Evolutionary conservation across 2,329 filamentous ascomycete species (phyloP).

Genomic region (Fusarium longipes): DNA sequence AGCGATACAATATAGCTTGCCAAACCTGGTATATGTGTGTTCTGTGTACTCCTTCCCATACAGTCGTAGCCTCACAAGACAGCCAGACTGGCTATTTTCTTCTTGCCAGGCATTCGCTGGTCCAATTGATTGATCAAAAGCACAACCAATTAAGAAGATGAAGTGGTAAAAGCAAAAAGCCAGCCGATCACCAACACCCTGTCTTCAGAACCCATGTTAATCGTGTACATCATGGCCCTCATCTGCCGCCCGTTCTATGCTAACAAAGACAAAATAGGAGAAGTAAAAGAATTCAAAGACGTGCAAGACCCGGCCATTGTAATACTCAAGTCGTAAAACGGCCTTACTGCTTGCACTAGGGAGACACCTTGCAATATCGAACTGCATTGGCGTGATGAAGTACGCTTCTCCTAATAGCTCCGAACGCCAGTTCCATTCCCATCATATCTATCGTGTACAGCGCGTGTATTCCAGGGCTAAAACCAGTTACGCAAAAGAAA

Average conservation of each 20-base stretch:
- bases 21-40: background rate
- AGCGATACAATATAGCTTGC: background rate
- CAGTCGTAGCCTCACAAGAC: background rate
- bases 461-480: constrained; percentile 24
- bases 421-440: constrained; percentile 30
- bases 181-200: constrained; percentile 20
- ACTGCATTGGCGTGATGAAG: background rate
- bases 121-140: constrained; percentile 1
- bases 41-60: background rate
- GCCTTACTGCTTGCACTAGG: constrained; percentile 12
- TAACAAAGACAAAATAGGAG: background rate
- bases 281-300: background rate
- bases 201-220: constrained; percentile 33
- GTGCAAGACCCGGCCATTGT: constrained; percentile 5
- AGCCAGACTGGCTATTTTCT: background rate
- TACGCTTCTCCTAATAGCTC: constrained; percentile 12
- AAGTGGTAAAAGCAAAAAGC: constrained; percentile 11
- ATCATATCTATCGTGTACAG: constrained; percentile 38
- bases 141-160: background rate
- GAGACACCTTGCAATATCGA: background rate
- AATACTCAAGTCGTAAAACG: background rate
- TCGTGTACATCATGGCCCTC: constrained; percentile 40
- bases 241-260: constrained; percentile 26
- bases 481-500: constrained; percentile 11
- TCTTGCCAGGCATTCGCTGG: background rate